phyloP scores from a whole-genome alignment of 1,284 basidiomycete species.

The Marasmius fiardii region DNA sequence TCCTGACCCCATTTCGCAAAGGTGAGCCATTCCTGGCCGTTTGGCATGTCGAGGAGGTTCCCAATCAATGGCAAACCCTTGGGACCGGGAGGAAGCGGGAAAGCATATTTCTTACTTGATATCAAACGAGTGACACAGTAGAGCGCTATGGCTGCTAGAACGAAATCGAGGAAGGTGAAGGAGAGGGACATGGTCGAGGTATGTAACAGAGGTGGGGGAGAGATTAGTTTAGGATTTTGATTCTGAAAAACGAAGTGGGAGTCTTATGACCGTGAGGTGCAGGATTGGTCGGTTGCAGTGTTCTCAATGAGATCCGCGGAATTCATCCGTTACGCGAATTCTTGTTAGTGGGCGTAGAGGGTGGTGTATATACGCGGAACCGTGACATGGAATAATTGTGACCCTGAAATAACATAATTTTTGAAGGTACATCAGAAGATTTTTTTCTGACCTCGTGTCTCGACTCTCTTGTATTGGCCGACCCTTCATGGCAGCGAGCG shows the following conservation, averaged over 20 bases:
- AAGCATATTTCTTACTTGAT: background rate
- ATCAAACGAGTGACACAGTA: conserved; percentile 8
- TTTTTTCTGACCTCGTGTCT: too few species aligned
- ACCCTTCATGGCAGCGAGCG: too few species aligned
- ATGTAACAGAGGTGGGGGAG: too few species aligned
- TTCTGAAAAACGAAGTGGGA: background rate
- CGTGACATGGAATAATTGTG: too few species aligned
- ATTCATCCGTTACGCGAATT: background rate
- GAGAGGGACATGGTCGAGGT: background rate
- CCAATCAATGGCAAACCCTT: conserved; percentile 23
- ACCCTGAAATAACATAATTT: too few species aligned
- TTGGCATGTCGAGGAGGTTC: conserved; percentile 25
- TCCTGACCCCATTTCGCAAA: conserved; percentile 24
- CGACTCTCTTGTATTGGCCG: too few species aligned
- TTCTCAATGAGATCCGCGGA: conserved; percentile 2
- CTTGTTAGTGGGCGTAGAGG: background rate
- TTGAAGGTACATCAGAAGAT: too few species aligned
- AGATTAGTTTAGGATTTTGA: too few species aligned
- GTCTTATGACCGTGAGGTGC: conserved; percentile 4
- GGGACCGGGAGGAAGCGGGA: conserved; percentile 23
- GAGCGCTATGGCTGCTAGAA: conserved; percentile 1
- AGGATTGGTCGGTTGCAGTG: background rate
- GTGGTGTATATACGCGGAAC: background rate
- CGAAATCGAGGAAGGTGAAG: background rate
- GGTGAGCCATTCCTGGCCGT: conserved; percentile 21